Evolutionary conservation across 768 basidiomycete species (phyloP), one percentile per base, ranked within the genome.

Genomic region (Amanita polypyramis): DNA sequence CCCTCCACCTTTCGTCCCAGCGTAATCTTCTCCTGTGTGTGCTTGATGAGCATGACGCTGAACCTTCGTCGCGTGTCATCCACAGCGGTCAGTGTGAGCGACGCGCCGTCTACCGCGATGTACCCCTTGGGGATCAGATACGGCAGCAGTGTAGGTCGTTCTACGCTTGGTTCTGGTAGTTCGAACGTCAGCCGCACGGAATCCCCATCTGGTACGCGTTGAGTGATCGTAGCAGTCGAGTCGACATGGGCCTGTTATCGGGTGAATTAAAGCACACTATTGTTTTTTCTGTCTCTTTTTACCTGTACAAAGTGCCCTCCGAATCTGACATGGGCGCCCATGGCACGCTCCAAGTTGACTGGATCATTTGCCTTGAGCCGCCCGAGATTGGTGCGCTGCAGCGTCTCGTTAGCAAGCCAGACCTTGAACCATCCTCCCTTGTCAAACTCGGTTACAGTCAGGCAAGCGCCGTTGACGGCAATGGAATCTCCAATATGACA

Each of bases 271-370:
- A n/a, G n/a, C n/a, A n/a, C n/a, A n/a, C n/a, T 15, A 39, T 34
- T 10, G n/a, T 6, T 21, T 17, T 35, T 10, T 11, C 34, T 19
- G 3, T 44, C 7, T 23, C 10, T 15, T 14, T 15, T 41, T 58
- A 89, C 93, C 79, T 98, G 95, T 17, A 99, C 96, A 60, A 94
- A 93, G 62, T 99, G 96, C 9, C 96, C 96, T 21, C 96, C 96
- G 58, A 98, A 96, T 48, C 95, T 73, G 14, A 78, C 81, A 67
- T 93, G 87, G 4, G 85, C 82, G 17, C 80, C 82, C 90, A 98
- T 92, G 2, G 96, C 96, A 43, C 96, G 78, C 69, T 99, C 96
- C 33, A 94, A 72, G 62, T 98, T 97, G 39, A 97, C 76, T 56
- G 80, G 74, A 54, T 90, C 82, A 15, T 88, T 90, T 14, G 80